These are phyloP conservation scores for Novymonas esmeraldas DNA, from an alignment of 208 protist species.

Conservation along the genomic window DNA sequence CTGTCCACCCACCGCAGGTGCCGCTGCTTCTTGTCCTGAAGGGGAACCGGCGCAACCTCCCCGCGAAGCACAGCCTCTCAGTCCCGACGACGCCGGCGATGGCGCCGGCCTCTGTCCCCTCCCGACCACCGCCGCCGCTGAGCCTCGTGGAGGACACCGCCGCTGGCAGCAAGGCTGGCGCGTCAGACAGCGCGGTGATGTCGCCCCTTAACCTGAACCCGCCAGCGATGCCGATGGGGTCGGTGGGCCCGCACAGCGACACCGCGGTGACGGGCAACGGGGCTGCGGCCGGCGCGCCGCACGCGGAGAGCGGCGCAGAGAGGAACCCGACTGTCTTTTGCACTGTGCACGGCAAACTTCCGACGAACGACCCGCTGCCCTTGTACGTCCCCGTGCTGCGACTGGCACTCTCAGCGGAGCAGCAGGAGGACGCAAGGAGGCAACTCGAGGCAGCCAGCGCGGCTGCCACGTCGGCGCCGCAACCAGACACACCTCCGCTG, in stretches of 20 bases:
- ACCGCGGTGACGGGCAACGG: neutral
- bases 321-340: constrained; percentile 46
- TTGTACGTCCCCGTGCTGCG: constrained; percentile 44
- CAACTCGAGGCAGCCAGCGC: constrained; percentile 12
- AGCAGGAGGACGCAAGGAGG: constrained; percentile 17
- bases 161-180: neutral
- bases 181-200: constrained; percentile 33
- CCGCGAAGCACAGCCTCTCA: constrained; percentile 45
- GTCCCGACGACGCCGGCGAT: constrained; percentile 47
- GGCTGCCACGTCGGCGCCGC: neutral
- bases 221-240: constrained; percentile 8
- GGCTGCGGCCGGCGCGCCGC: neutral
- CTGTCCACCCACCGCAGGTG: constrained; percentile 50
- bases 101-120: constrained; percentile 23
- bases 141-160: neutral
- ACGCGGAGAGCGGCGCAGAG: neutral
- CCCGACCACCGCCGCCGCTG: constrained; percentile 4
- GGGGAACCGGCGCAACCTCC: constrained; percentile 51
- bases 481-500: constrained; percentile 14
- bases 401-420: constrained; percentile 16
- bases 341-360: constrained; percentile 32
- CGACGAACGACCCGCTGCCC: constrained; percentile 19
- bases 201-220: constrained; percentile 41
- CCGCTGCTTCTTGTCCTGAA: constrained; percentile 65
- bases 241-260: neutral